Base-by-base conservation (phyloP, 169 alveolate genomes). In the Theileria parva region DNA sequence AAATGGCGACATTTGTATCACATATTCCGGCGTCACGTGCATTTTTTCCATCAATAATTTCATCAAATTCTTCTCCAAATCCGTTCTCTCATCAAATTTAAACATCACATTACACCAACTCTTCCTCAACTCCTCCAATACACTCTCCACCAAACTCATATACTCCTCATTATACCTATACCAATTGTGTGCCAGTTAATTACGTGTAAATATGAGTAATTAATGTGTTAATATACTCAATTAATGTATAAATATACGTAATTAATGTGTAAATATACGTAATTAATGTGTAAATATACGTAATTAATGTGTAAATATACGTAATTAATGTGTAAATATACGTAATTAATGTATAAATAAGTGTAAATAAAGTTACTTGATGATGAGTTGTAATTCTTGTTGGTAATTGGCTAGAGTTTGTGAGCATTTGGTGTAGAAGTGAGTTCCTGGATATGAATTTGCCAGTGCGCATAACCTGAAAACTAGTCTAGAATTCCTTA, bases 1-100 rank as follows among this genome's bases (percentile, higher is more conserved):
- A 74, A 81, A 81, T 23, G 88, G 88, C 9, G 66, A 4, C 80
- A 81, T 75, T 57, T 81, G 81, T 70, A 81, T n/a, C 21, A 67
- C 59, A 59, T 81, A 81, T 11, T 61, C 85, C 27, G 66, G 66
- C 28, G 32, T 25, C 5, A 19, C 34, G 15, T 13, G 1, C 66
- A 57, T 57, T 9, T 57, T 57, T 57, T 25, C 34, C 37, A 57
- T 57, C 28, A 57, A n/a, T n/a, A 57, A 25, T 32, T 21, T 19
- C 66, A 57, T 57, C 66, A 57, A 25, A 19, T 57, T 25, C 66
- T 57, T 57, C 15, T 57, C 66, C 66, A 57, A 25, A 13, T 17
- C n/a, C 0, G 37, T 57, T 17, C 66, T 57, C 34, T 57, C 66
- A n/a, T 57, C 66, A 25, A 21, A 57, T 25, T 57, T 57, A 17